Percentiles rank a stretch among this genome's conserved stretches.
Evolutionary conservation across 1,284 basidiomycete genomes (phyloP).

Genomic region (Marasmius tenuissimus): DNA sequence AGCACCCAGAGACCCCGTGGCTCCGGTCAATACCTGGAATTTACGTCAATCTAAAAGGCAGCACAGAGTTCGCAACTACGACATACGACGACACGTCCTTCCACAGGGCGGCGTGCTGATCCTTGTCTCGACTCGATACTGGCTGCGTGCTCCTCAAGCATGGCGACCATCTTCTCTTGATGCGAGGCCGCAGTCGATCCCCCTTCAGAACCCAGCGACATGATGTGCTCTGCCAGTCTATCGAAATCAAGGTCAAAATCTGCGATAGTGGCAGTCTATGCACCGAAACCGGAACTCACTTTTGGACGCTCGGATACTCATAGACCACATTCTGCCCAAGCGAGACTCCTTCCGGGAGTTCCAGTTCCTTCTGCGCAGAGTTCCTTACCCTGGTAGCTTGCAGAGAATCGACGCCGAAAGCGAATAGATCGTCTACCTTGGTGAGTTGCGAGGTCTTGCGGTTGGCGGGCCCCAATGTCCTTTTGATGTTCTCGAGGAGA

Average conservation of each 20-base stretch:
- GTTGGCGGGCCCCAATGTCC: slow-evolving; percentile 33
- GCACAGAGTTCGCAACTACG: not conserved
- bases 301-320: slow-evolving; percentile 39
- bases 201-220: slow-evolving; percentile 26
- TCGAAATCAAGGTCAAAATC: too few relatives aligned
- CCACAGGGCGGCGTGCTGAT: slow-evolving; percentile 13
- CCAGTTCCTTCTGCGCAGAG: slow-evolving; percentile 43
- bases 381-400: slow-evolving; percentile 57
- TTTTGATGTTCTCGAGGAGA: slow-evolving; percentile 32
- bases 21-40: slow-evolving; percentile 52
- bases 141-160: slow-evolving; percentile 40
- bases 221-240: slow-evolving; percentile 27
- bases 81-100: slow-evolving; percentile 21
- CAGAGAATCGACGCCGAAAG: slow-evolving; percentile 56
- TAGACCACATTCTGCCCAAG: slow-evolving; percentile 48
- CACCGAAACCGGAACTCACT: slow-evolving; percentile 21
- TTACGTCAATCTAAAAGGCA: not conserved
- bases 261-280: not conserved
- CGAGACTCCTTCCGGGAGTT: slow-evolving; percentile 30
- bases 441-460: slow-evolving; percentile 26
- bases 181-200: slow-evolving; percentile 21
- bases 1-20: slow-evolving; percentile 62
- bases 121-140: slow-evolving; percentile 13
- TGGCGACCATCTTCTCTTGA: slow-evolving; percentile 34
- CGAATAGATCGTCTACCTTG: slow-evolving; percentile 36